Conservation (phyloP, 192 early-diverging fungal species). For the Podila minutissima region DNA sequence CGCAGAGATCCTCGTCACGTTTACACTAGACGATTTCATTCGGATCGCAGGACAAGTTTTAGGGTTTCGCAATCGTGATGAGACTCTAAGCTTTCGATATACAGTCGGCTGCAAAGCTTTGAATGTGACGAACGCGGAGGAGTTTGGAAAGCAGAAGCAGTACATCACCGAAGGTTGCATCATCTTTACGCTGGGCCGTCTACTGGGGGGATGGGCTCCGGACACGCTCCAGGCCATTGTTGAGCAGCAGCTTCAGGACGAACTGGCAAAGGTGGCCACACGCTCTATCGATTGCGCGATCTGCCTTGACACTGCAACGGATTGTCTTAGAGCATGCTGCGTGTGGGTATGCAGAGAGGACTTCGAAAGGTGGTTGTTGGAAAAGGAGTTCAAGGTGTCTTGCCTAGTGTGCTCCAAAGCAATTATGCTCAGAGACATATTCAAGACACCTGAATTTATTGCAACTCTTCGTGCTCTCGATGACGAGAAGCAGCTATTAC, state of each 20-base stretch:
- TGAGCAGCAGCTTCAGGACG: slow-evolving; percentile 20
- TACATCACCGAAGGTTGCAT: slow-evolving; percentile 13
- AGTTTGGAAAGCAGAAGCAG: slow-evolving; percentile 8
- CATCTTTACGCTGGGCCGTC: slow-evolving; percentile 28
- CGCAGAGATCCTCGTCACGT: neutral
- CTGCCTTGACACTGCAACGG: slow-evolving; percentile 14
- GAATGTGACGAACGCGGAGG: slow-evolving; percentile 1
- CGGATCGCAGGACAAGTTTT: slow-evolving; percentile 1
- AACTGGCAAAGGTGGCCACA: slow-evolving; percentile 6
- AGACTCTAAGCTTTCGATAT: slow-evolving; percentile 17
- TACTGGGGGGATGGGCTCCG: slow-evolving; percentile 16
- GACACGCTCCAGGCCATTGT: slow-evolving; percentile 20
- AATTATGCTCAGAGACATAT: slow-evolving; percentile 12
- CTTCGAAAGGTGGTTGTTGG: slow-evolving; percentile 17
- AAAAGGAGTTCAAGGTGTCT: slow-evolving; percentile 25
- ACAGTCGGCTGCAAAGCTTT: slow-evolving; percentile 14
- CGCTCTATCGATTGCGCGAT: slow-evolving; percentile 13
- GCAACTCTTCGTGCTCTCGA: slow-evolving; percentile 22
- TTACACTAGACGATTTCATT: slow-evolving; percentile 17
- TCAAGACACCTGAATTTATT: slow-evolving; percentile 33
- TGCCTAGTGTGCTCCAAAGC: slow-evolving; percentile 32
- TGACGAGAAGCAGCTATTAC: slow-evolving; percentile 17
- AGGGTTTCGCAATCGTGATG: slow-evolving; percentile 1
- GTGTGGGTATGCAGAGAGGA: slow-evolving; percentile 28
- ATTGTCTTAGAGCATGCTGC: slow-evolving; percentile 23